Percentiles rank a stretch among this genome's conserved stretches.
These are phyloP conservation scores for Saccharomyces hybrid DNA, from an alignment of 1,139 yeast species.

Conservation along the genomic window DNA sequence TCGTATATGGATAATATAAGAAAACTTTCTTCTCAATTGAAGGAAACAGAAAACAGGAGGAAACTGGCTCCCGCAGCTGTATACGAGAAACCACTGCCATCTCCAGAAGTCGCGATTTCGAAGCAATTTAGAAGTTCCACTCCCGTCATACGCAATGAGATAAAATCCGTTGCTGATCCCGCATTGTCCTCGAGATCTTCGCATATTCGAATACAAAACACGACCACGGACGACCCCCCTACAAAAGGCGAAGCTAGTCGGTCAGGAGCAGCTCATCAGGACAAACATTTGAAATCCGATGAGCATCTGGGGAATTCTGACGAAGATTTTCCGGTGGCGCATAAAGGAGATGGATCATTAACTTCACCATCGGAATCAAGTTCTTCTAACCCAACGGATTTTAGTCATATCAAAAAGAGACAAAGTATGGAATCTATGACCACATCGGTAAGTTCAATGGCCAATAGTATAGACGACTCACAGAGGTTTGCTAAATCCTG, in stretches of 20 bases:
- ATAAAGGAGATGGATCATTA: slow-evolving; percentile 1
- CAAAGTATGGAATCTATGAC: slow-evolving; percentile 29
- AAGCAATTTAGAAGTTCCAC: slow-evolving; percentile 2
- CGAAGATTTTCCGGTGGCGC: background rate
- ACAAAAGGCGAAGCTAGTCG: background rate
- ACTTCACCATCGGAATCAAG: slow-evolving; percentile 21
- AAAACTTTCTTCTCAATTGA: slow-evolving; percentile 23
- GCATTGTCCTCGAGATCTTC: background rate
- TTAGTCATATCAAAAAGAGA: slow-evolving; percentile 21
- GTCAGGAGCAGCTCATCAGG: background rate
- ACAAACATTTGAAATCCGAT: background rate
- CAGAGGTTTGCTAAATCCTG: slow-evolving; percentile 32
- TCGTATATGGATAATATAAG: slow-evolving; percentile 24
- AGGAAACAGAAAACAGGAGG: slow-evolving; percentile 6
- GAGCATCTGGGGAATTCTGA: background rate
- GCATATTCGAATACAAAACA: slow-evolving; percentile 2
- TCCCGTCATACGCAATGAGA: background rate
- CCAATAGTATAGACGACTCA: slow-evolving; percentile 29
- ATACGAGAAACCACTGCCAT: slow-evolving; percentile 7
- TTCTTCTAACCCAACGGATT: slow-evolving; percentile 32
- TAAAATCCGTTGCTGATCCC: background rate
- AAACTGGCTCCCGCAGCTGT: background rate
- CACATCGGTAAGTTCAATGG: slow-evolving; percentile 30
- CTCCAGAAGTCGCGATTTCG: background rate
- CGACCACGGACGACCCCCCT: background rate